These are phyloP conservation scores for Cryptosporidium andersoni DNA, from an alignment of 169 alveolate genomes.

Conservation along the genomic window DNA sequence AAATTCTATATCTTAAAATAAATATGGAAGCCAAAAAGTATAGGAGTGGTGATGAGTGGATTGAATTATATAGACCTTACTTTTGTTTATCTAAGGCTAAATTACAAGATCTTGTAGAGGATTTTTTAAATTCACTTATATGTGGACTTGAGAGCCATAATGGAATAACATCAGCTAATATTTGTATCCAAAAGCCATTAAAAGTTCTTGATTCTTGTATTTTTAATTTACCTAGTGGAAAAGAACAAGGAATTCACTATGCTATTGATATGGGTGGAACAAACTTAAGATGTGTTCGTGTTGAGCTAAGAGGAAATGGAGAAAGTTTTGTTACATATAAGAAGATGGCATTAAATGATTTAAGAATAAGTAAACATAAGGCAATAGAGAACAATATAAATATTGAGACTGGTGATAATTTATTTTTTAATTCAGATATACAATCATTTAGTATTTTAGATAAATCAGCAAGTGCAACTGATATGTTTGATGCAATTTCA, in stretches of 20 bases:
- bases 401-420: not conserved
- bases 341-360: conserved; percentile 34
- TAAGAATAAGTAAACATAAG: not conserved
- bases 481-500: conserved; percentile 64
- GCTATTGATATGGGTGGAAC: conserved; percentile 92
- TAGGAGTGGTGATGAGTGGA: too few relatives aligned
- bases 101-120: conserved; percentile 26
- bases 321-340: conserved; percentile 9
- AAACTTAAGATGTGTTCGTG: conserved; percentile 85
- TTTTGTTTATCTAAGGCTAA: conserved; percentile 11
- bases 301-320: conserved; percentile 81
- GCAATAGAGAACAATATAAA: not conserved
- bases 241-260: conserved; percentile 85
- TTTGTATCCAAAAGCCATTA: conserved; percentile 23
- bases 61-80: conserved; percentile 17
- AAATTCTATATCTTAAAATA: too few relatives aligned
- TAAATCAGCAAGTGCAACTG: conserved; percentile 22
- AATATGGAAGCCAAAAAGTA: too few relatives aligned
- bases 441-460: conserved; percentile 1
- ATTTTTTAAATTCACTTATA: conserved; percentile 14
- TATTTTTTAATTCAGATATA: not conserved
- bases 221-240: conserved; percentile 83
- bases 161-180: not conserved
- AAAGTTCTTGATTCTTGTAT: conserved; percentile 88
- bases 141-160: conserved; percentile 23